phyloP scores from a whole-genome alignment of 2,329 filamentous ascomycete species.

The Magnaporthales sp. region DNA sequence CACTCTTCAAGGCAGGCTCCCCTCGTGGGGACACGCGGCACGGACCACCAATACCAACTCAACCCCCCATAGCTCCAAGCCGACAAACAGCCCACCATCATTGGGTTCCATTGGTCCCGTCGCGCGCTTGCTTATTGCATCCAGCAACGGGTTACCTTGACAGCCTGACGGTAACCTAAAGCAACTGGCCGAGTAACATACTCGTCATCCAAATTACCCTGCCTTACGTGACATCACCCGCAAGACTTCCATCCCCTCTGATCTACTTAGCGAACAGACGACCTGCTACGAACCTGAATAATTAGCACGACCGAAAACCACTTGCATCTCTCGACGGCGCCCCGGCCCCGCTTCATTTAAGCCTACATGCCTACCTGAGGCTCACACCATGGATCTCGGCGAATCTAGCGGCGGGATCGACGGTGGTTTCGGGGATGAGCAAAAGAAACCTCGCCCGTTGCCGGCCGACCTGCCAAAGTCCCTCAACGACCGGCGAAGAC shows the following conservation, averaged over 20 bases:
- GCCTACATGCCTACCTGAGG: neutral
- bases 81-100: neutral
- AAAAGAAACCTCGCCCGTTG: conserved; percentile 43
- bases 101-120: neutral
- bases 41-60: neutral
- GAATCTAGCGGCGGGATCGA: conserved; percentile 6
- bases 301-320: neutral
- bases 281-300: neutral
- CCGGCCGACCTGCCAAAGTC: conserved; percentile 85
- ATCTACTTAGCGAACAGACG: neutral
- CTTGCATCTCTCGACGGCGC: neutral
- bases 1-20: neutral
- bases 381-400: conserved; percentile 4
- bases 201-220: neutral
- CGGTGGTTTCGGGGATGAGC: conserved; percentile 10
- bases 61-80: neutral
- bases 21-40: neutral
- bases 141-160: neutral
- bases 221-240: neutral
- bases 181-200: neutral
- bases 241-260: neutral
- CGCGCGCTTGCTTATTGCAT: neutral
- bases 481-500: conserved; percentile 73
- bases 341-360: neutral
- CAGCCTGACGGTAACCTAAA: neutral